phyloP scores from a whole-genome alignment of 2,329 filamentous ascomycete genomes.

The Penicillium sp. region DNA sequence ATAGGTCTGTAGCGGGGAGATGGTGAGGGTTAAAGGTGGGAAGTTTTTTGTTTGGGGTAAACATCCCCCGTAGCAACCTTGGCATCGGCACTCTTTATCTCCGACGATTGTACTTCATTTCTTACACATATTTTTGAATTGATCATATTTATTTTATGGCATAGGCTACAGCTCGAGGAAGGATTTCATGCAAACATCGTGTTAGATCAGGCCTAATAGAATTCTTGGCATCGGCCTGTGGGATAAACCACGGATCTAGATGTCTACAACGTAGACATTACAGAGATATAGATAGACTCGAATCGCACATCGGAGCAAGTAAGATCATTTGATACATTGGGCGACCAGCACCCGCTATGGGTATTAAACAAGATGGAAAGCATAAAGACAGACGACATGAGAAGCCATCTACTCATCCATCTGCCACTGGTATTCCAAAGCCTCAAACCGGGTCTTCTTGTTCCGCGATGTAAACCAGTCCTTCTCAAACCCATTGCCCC shows the following conservation, averaged over 20 bases:
- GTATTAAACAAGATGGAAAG: background rate
- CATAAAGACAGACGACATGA: background rate
- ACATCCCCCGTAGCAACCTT: slow-evolving; percentile 19
- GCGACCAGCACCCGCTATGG: slow-evolving; percentile 14
- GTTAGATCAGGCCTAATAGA: background rate
- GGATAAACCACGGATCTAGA: background rate
- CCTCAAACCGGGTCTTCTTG: slow-evolving; percentile 69
- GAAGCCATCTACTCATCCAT: slow-evolving; percentile 70
- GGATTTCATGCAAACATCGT: background rate
- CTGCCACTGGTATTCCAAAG: slow-evolving; percentile 89
- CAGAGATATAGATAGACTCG: background rate
- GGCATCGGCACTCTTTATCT: slow-evolving; percentile 8
- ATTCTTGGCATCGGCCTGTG: background rate
- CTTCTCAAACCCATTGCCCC: slow-evolving; percentile 88
- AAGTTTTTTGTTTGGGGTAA: slow-evolving; percentile 26
- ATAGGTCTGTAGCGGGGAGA: slow-evolving; percentile 6
- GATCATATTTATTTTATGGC: background rate
- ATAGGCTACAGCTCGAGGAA: background rate
- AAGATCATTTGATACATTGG: slow-evolving; percentile 1
- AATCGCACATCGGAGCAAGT: background rate
- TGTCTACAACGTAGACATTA: background rate
- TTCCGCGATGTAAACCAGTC: slow-evolving; percentile 90
- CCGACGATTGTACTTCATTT: background rate
- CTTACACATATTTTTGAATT: background rate
- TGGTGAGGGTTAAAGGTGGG: slow-evolving; percentile 9